Evolutionary conservation across 768 basidiomycete genomes (phyloP), one percentile per base, ranked within the genome.

Genomic region (Agrocybe pediades): DNA sequence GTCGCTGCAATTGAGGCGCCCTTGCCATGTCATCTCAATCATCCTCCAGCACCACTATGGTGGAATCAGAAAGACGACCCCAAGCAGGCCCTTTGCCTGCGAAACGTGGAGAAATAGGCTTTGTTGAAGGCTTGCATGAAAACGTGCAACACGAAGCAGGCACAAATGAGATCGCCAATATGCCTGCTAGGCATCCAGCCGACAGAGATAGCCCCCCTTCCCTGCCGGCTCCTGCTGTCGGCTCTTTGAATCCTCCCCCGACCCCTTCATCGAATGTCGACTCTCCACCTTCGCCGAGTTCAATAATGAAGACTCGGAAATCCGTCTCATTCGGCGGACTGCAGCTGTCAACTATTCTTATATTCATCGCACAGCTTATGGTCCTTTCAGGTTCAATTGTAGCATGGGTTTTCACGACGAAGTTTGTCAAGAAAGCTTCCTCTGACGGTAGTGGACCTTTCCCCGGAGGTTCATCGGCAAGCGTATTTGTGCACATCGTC

Each of bases 21-120:
- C 11, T 21, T 27, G 33, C 11, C 43, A 58, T 62, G 56, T 59
- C 61, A 44, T 59, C 23, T 21, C 57, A 56, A 53, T 30, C 39
- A 42, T 49, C 49, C 15, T 39, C 56, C 13, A 43, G 21, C 25
- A 48, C 41, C 11, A 13, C 41, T 41, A 48, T 40, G 24, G 49
- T 39, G 30, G 39, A 51, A 33, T n/a, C 57, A 39, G 71, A 72
- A 62, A 49, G 60, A 57, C 72, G 74, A 60, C 72, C 70, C 50
- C 74, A 87, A 74, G 84, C 85, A 61, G 84, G 74, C 40, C 85
- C 86, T 50, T 69, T 87, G 62, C 87, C 86, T 48, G 65, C 63
- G 41, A 88, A 87, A 66, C 74, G 78, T 17, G 87, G 86, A 23
- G 86, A 88, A 62, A 83, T 89, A 47, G 86, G 86, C 19, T 89